Conservation (phyloP, 176 grass and related monocot genomes). For the Rhynchospora pubera region DNA sequence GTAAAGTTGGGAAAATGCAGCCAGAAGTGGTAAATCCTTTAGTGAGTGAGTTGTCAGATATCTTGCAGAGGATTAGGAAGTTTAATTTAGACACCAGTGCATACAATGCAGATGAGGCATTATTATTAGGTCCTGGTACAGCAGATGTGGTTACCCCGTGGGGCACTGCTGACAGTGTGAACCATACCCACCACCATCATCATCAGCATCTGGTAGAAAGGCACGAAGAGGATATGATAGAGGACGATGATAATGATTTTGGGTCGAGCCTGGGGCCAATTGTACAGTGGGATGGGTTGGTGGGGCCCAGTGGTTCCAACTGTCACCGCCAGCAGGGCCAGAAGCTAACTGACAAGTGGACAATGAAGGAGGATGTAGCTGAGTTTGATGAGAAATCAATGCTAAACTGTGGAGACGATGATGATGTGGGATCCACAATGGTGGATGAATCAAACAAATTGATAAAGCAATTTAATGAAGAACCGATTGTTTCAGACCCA, state of each 20-base stretch:
- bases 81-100: constrained; percentile 47
- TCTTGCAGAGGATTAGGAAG: constrained; percentile 68
- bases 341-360: constrained; percentile 87
- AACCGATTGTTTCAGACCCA: constrained; percentile 61
- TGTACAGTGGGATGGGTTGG: constrained; percentile 83
- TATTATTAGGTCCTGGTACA: constrained; percentile 52
- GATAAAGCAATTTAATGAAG: constrained; percentile 76
- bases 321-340: constrained; percentile 73
- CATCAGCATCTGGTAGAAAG: constrained; percentile 50
- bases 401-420: constrained; percentile 76
- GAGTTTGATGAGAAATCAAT: constrained; percentile 92
- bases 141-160: constrained; percentile 37
- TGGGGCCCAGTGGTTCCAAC: constrained; percentile 61
- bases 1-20: constrained; percentile 65
- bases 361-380: constrained; percentile 73
- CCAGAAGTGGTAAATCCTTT: constrained; percentile 46
- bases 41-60: constrained; percentile 57
- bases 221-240: constrained; percentile 89
- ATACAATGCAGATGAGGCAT: constrained; percentile 50
- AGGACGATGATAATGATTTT: constrained; percentile 84
- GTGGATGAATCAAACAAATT: constrained; percentile 75
- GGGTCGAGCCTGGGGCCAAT: constrained; percentile 78
- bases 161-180: constrained; percentile 35
- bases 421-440: constrained; percentile 25
- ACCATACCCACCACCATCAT: constrained; percentile 50